Conservation (phyloP, 495 filamentous ascomycete genomes). For the Cercophora sp. region DNA sequence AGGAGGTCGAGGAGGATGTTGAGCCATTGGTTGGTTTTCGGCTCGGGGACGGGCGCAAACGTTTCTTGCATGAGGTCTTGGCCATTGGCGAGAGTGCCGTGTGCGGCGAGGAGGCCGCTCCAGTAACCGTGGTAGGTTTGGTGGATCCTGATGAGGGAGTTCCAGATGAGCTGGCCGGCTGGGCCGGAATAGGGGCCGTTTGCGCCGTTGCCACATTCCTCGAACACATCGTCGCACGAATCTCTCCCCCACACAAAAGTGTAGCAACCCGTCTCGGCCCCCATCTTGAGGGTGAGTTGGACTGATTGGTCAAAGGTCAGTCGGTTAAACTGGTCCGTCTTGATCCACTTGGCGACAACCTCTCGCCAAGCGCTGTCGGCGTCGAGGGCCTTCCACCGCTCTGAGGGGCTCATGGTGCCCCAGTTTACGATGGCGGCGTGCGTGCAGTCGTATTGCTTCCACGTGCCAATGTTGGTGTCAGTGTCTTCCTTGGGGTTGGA, state of each 20-base stretch:
- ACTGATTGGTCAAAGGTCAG: not conserved
- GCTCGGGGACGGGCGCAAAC: conserved; percentile 29
- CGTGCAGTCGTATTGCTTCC: conserved; percentile 9
- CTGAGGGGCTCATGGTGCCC: not conserved
- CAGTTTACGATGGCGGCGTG: conserved; percentile 14
- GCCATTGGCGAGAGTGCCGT: conserved; percentile 1
- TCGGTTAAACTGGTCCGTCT: not conserved
- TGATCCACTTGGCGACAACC: not conserved
- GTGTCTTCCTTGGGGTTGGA: conserved; percentile 8
- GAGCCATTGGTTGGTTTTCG: conserved; percentile 19
- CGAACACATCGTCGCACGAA: too few species aligned
- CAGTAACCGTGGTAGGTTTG: conserved; percentile 14
- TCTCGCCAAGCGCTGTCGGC: not conserved
- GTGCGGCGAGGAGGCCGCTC: conserved; percentile 2
- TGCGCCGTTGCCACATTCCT: not conserved
- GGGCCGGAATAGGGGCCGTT: conserved; percentile 17
- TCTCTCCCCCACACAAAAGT: too few species aligned
- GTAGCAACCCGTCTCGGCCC: too few species aligned
- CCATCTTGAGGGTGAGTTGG: too few species aligned
- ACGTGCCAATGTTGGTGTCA: conserved; percentile 16
- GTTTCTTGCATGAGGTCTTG: conserved; percentile 14
- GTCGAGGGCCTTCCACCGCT: not conserved
- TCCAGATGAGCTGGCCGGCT: conserved; percentile 28
- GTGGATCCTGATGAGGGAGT: conserved; percentile 29
- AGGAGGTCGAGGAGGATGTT: conserved; percentile 25